Evolutionary conservation across 2,329 filamentous ascomycete genomes (phyloP), one percentile per base, ranked within the genome.

Genomic region (Fusarium pseudonygamai): DNA sequence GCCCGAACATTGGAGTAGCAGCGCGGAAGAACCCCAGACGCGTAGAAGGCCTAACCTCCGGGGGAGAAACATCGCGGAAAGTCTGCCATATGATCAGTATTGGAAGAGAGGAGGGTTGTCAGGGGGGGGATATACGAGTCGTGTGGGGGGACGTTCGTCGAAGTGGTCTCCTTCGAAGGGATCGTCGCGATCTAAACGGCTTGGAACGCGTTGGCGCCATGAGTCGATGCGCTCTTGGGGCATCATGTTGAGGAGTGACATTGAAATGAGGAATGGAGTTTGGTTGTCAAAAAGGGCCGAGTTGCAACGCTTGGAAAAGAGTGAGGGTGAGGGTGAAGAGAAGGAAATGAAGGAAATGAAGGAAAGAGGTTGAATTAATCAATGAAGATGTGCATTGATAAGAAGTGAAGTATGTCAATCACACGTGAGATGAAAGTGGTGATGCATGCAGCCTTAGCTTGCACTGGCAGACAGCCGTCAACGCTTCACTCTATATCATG

Each of bases 121-220:
- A 30, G 3, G 30, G 11, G 11, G 26, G 14, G 13, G 56, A 65
- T 71, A 42, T 34, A 81, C 81, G 16, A 81, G 69, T 42, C 80
- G 78, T 11, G 80, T 82, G 1, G 73, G 61, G 24, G 80, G 79
- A 7, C 80, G 77, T 22, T 74, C 72, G 5, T 73, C 76, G 28
- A 82, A 82, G 1, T 78, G 79, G 53, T 83, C 81, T 14, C 78
- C 78, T 16, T 72, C 75, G 49, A 84, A 84, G 0, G 82, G 82
- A 60, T 82, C 80, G 8, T 79, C 76, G 28, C 82, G 76, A 22
- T 83, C 81, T 13, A 81, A 66, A 22, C 78, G 78, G 43, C 79
- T 81, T 18, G 82, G 82, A 28, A 84, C 79, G 18, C 78, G 79
- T 34, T 75, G 73, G 9, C 82, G 78, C 82, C 82, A 84, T 3